Percentiles rank a stretch among this genome's conserved stretches.
phyloP scores from a whole-genome alignment of 2,329 filamentous ascomycete genomes.

The Fusarium luffae region DNA sequence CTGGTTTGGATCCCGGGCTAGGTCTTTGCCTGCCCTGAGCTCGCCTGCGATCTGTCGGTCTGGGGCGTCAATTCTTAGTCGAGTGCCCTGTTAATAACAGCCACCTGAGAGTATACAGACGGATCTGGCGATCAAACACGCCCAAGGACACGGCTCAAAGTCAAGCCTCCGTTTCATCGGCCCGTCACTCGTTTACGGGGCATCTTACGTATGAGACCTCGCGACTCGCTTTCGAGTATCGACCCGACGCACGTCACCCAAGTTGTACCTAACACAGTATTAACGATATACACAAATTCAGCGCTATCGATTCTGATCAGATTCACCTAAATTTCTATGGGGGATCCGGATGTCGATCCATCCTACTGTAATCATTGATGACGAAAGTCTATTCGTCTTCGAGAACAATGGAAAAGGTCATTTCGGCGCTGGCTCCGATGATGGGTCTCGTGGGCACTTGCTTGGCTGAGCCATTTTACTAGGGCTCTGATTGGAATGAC shows the following conservation, averaged over 20 bases:
- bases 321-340: not conserved
- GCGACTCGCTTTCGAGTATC: constrained; percentile 11
- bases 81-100: constrained; percentile 16
- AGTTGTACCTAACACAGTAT: not conserved
- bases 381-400: constrained; percentile 9
- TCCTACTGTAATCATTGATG: not conserved
- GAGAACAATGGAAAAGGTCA: constrained; percentile 20
- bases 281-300: not conserved
- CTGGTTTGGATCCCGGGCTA: constrained; percentile 3
- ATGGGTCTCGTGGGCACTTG: not conserved
- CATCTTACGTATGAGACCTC: constrained; percentile 4
- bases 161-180: constrained; percentile 38
- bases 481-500: constrained; percentile 25
- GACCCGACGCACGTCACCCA: constrained; percentile 7
- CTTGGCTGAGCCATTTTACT: not conserved
- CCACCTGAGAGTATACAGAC: constrained; percentile 32
- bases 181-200: constrained; percentile 23
- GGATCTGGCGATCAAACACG: constrained; percentile 33
- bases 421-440: constrained; percentile 5
- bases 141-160: constrained; percentile 13
- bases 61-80: constrained; percentile 4
- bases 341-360: not conserved
- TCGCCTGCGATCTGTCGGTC: constrained; percentile 11
- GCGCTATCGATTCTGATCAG: not conserved
- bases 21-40: constrained; percentile 2